Percentiles rank a stretch among this genome's conserved stretches.
Evolutionary conservation across 1,284 basidiomycete genomes (phyloP).

Genomic region (Rhodotorula sp.): DNA sequence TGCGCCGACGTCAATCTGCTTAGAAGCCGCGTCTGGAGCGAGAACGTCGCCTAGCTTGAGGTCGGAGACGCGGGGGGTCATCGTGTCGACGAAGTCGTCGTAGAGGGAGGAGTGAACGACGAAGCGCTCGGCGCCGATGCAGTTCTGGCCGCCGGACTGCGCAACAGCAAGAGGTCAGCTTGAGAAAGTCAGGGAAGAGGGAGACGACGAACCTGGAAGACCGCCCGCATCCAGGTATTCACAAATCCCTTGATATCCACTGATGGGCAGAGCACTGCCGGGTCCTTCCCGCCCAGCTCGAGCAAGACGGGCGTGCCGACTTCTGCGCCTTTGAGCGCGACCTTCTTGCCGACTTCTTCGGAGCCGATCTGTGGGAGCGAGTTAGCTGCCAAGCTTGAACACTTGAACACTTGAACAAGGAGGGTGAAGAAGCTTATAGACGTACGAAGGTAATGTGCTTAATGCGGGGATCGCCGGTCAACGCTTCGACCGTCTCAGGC

Average conservation of each 20-base stretch:
- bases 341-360: slow-evolving; percentile 80
- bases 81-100: slow-evolving; percentile 64
- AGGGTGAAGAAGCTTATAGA: not conserved
- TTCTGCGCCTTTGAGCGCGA: slow-evolving; percentile 48
- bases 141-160: slow-evolving; percentile 82
- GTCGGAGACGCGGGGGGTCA: slow-evolving; percentile 63
- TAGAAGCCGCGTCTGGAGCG: slow-evolving; percentile 41
- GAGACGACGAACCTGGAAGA: slow-evolving; percentile 64
- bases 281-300: slow-evolving; percentile 50
- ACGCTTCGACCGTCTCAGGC: slow-evolving; percentile 75
- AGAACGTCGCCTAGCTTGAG: slow-evolving; percentile 60
- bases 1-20: slow-evolving; percentile 68
- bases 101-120: slow-evolving; percentile 77
- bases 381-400: not conserved
- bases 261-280: slow-evolving; percentile 54
- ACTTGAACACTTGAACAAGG: too few species aligned
- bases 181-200: not conserved
- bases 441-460: slow-evolving; percentile 59
- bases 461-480: slow-evolving; percentile 76
- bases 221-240: slow-evolving; percentile 69
- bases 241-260: slow-evolving; percentile 54
- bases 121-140: slow-evolving; percentile 91
- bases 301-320: slow-evolving; percentile 39
- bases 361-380: slow-evolving; percentile 70
- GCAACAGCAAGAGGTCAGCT: not conserved